phyloP scores from a whole-genome alignment of 306 rosid species.

The Prinsepia uniflora region DNA sequence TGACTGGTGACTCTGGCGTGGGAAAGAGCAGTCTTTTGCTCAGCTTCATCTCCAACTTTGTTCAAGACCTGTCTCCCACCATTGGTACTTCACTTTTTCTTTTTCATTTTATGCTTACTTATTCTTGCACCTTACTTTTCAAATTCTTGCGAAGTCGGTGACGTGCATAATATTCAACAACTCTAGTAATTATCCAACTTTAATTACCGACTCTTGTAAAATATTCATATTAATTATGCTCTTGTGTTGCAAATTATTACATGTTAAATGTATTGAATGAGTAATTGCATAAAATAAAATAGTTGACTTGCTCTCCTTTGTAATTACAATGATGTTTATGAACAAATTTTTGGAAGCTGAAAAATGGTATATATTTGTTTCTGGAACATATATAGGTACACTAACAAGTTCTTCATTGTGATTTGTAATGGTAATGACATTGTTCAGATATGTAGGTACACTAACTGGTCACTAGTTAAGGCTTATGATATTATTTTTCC shows the following conservation, averaged over 20 bases:
- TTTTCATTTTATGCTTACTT: neutral
- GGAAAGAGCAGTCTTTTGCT: slow-evolving; percentile 95
- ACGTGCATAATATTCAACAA: neutral
- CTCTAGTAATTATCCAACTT: neutral
- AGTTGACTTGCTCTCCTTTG: too few relatives aligned
- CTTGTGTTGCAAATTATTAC: neutral
- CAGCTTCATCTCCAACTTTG: slow-evolving; percentile 68
- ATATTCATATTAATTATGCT: too few relatives aligned
- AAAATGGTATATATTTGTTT: too few relatives aligned
- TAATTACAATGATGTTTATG: too few relatives aligned
- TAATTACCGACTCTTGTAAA: neutral
- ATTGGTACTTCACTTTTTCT: slow-evolving; percentile 43
- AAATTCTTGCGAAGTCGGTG: neutral
- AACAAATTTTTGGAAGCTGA: too few relatives aligned
- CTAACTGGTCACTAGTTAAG: neutral
- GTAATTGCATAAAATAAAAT: too few relatives aligned
- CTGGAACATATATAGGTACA: too few relatives aligned
- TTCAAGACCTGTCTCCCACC: slow-evolving; percentile 73
- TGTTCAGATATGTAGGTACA: neutral
- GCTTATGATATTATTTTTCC: neutral
- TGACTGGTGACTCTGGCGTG: slow-evolving; percentile 95
- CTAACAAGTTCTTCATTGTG: too few relatives aligned
- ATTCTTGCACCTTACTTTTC: neutral
- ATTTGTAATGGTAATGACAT: neutral
- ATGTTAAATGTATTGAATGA: neutral